Percentiles rank a stretch among this genome's conserved stretches.
phyloP scores from a whole-genome alignment of 2,329 filamentous ascomycete species.

The Graphilbum sp. region DNA sequence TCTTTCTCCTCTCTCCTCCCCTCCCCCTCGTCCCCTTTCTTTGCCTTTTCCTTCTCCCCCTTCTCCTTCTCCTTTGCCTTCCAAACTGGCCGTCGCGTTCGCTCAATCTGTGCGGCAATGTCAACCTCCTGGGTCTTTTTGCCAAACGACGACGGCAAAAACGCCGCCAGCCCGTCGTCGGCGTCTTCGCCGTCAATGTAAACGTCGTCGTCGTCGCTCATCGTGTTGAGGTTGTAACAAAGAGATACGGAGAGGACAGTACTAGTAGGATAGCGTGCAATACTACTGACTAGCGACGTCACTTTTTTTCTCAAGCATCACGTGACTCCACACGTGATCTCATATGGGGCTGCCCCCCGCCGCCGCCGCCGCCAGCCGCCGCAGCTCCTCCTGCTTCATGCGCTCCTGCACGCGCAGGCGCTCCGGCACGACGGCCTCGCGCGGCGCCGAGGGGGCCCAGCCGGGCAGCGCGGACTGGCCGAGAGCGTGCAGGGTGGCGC shows the following conservation, averaged over 20 bases:
- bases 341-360: too few species aligned
- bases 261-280: too few species aligned
- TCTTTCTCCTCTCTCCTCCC: constrained; percentile 10
- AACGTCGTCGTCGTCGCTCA: constrained; percentile 34
- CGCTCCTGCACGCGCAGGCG: constrained; percentile 28
- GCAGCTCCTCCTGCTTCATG: constrained; percentile 32
- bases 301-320: too few species aligned
- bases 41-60: too few species aligned
- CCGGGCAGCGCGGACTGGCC: constrained; percentile 28
- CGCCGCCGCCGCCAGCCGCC: constrained; percentile 1
- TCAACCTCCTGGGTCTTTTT: constrained; percentile 62
- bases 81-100: constrained; percentile 46
- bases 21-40: too few species aligned
- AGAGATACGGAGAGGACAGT: too few species aligned
- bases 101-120: constrained; percentile 65
- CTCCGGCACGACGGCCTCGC: constrained; percentile 33
- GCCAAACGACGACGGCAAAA: constrained; percentile 71
- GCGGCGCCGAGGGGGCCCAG: constrained; percentile 33
- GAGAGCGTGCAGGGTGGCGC: constrained; percentile 32
- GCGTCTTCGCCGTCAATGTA: constrained; percentile 39
- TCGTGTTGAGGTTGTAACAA: neutral
- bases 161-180: constrained; percentile 53
- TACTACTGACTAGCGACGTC: too few species aligned
- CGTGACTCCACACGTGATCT: too few species aligned
- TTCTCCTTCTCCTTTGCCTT: constrained; percentile 17